Base-by-base conservation (phyloP, 1,139 yeast genomes). In the Debaryomyces udenii region DNA sequence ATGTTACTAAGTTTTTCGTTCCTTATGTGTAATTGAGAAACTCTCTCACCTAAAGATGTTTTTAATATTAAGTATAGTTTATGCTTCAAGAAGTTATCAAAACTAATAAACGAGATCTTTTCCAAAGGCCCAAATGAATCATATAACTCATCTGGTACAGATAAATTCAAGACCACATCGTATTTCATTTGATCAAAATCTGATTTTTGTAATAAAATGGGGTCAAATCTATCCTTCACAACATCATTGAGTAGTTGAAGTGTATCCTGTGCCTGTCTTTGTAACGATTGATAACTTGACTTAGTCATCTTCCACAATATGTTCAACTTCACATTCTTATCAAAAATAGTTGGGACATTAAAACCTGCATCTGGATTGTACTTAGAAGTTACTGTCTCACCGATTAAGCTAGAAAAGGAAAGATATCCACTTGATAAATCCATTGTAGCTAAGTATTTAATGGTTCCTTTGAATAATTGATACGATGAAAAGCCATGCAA, bases 401-500 rank as follows among this genome's bases (percentile, higher is more conserved):
- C 80, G 35, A 78, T 66, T 31, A 76, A 69, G 7, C 87, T 81
- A 39, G 81, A 72, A 55, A 86, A 84, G 31, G 86, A 83, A 40
- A 86, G 66, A 53, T 84, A 82, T 0, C 93, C 93, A 13, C 68
- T 64, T 17, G 72, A 62, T 41, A 91, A 64, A 56, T 87, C 93
- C 70, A 83, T 81, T 3, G 88, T 78, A 1, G 97, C 94, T 46
- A 93, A 61, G 54, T 85, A 91, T 53, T 83, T 82, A 39, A 93
- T 74, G 2, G 89, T 81, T 56, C 95, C 96, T 61, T 88, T 90
- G 69, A 93, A 93, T 42, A 93, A 68, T 64, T 93, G 99, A 59
- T 90, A 93, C 22, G 95, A 85, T 3, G 96, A 88, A 60, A 86
- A 91, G 1, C 98, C 99, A 52, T 83, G 84, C 35, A 90, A 64